Evolutionary conservation across 345 rosid genomes (phyloP), one percentile per base, ranked within the genome.

Genomic region (Pseudoturritis turrita): DNA sequence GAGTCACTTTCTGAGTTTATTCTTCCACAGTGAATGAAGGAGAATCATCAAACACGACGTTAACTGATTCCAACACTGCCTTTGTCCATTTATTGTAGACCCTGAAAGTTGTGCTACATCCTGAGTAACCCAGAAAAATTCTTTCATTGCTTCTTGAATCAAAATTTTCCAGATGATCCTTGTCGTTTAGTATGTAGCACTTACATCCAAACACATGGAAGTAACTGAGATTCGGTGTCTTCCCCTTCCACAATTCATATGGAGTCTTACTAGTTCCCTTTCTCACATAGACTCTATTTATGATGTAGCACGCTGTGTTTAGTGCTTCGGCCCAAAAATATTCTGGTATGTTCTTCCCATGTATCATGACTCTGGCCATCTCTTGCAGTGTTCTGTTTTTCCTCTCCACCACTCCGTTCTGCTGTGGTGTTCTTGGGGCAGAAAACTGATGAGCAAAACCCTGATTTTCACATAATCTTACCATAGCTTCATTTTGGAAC

Each of bases 1-100:
- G 4, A 7, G 3, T 17, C 21, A 3, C 10, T 15, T 4, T 44
- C 21, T 15, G 10, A 6, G 1, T 2, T 4, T 6, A 2, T 3
- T 15, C 0, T 4, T 0, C 0, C 22, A 11, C 11, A 17, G 0
- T 0, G 1, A 2, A 0, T 2, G 11, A 15, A 0, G 0, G 15
- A 10, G 0, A 10, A 11, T 22, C 31, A 23, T 50, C 31, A 13
- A 50, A 54, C 2, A 54, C 13, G 1, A 54, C 63, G 36, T 58
- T 58, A 1, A 37, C 45, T 1, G 18, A 36, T 6, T 36, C 45
- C 5, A 2, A 0, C 2, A 54, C 15, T 0, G 1, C 2, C 1
- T 3, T 0, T 0, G 59, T 7, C 1, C 10, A 15, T 1, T 6
- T 18, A 6, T 57, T 57, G 5, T 2, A 35, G 0, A 57, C 43